Percentiles rank a stretch among this genome's conserved stretches.
phyloP scores from a whole-genome alignment of 768 basidiomycete genomes.

The Leucosporidium scottii region DNA sequence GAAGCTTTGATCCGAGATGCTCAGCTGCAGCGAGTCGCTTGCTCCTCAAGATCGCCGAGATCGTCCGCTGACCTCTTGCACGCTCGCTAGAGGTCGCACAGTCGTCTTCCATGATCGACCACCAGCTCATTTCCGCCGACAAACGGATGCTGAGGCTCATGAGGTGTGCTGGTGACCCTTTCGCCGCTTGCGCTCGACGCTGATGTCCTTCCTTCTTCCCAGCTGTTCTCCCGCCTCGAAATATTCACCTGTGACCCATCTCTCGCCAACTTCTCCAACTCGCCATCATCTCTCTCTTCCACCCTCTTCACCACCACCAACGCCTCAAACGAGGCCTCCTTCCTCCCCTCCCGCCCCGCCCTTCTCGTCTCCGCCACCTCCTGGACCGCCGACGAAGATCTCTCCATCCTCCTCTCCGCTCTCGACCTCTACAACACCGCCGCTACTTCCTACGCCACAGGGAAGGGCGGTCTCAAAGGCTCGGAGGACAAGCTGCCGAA shows the following conservation, averaged over 20 bases:
- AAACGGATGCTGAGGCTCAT: conserved; percentile 64
- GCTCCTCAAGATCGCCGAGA: neutral
- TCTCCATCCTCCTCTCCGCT: conserved; percentile 70
- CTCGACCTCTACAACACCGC: conserved; percentile 61
- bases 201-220: neutral
- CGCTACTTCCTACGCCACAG: conserved; percentile 40
- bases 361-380: conserved; percentile 85
- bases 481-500: conserved; percentile 52
- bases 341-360: conserved; percentile 55
- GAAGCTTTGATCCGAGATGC: conserved; percentile 63
- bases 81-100: conserved; percentile 58
- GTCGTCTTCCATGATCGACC: conserved; percentile 83
- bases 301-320: conserved; percentile 47
- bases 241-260: conserved; percentile 36
- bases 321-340: conserved; percentile 10
- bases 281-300: conserved; percentile 55
- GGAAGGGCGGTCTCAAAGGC: conserved; percentile 22
- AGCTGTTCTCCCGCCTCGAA: conserved; percentile 42
- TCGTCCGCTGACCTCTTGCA: neutral
- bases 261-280: conserved; percentile 54
- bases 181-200: neutral
- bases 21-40: conserved; percentile 59
- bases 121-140: conserved; percentile 70
- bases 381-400: conserved; percentile 98
- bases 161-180: conserved; percentile 49